phyloP scores from a whole-genome alignment of 2,329 filamentous ascomycete species.

The Stylonectria norvegica region DNA sequence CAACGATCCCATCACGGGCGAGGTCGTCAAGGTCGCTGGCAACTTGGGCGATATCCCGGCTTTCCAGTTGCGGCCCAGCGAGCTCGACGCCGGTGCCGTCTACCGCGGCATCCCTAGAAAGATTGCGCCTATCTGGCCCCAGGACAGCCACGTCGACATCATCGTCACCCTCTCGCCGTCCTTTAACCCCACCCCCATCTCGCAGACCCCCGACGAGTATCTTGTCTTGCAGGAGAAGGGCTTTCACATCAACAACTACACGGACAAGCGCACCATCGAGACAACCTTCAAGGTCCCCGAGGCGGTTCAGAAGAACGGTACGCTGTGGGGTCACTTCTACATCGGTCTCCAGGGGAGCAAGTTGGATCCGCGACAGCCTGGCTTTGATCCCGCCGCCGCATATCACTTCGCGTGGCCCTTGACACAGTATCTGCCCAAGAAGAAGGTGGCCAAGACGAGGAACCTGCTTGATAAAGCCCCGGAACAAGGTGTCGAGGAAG shows the following conservation, averaged over 20 bases:
- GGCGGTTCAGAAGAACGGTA: slow-evolving; percentile 85
- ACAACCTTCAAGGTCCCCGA: slow-evolving; percentile 74
- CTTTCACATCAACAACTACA: slow-evolving; percentile 76
- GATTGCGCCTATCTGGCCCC: slow-evolving; percentile 84
- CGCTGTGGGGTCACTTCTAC: slow-evolving; percentile 93
- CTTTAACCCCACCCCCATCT: slow-evolving; percentile 64
- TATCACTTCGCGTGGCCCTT: slow-evolving; percentile 82
- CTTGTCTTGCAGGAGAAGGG: slow-evolving; percentile 76
- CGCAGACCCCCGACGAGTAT: slow-evolving; percentile 60
- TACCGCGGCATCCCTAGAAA: slow-evolving; percentile 65
- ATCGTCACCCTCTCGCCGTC: slow-evolving; percentile 79
- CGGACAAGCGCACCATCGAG: slow-evolving; percentile 73
- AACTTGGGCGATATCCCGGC: slow-evolving; percentile 58
- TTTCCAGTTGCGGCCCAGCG: slow-evolving; percentile 61
- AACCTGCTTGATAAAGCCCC: slow-evolving; percentile 67
- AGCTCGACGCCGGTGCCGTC: slow-evolving; percentile 57
- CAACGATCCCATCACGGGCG: slow-evolving; percentile 48
- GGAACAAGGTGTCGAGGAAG: slow-evolving; percentile 40
- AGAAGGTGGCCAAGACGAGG: slow-evolving; percentile 82
- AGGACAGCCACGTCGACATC: slow-evolving; percentile 75
- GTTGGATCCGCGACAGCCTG: slow-evolving; percentile 69
- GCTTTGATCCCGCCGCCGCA: slow-evolving; percentile 72
- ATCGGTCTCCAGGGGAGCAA: slow-evolving; percentile 71
- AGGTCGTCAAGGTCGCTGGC: slow-evolving; percentile 50
- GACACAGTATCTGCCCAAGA: slow-evolving; percentile 87